A percentile compares a stretch with the other conserved stretches of the same genome.
These are phyloP conservation scores for Daldinia decipiens DNA, from an alignment of 495 filamentous ascomycete species.

Conservation along the genomic window DNA sequence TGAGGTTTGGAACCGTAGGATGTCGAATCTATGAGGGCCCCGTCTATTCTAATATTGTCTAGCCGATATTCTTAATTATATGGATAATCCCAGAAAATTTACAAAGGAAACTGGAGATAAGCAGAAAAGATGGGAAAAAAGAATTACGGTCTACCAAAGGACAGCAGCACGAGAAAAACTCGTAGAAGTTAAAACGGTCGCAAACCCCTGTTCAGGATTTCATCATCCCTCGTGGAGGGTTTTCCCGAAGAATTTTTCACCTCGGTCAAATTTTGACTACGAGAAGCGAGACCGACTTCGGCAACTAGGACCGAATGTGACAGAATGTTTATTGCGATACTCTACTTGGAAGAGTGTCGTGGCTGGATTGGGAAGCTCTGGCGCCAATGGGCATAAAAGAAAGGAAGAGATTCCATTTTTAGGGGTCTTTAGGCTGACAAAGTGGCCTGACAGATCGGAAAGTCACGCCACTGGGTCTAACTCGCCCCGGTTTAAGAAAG, in stretches of 20 bases:
- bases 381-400: constrained; percentile 41
- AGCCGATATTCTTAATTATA: constrained; percentile 10
- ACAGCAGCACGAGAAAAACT: constrained; percentile 21
- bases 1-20: constrained; percentile 32
- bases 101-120: constrained; percentile 24
- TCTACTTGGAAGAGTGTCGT: constrained; percentile 29
- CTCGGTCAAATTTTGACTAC: constrained; percentile 42
- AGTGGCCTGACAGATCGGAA: constrained; percentile 42
- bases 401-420: constrained; percentile 39
- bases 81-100: constrained; percentile 1
- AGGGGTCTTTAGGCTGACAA: constrained; percentile 46
- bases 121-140: constrained; percentile 29
- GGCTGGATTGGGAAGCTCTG: constrained; percentile 43
- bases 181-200: constrained; percentile 36
- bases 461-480: constrained; percentile 42
- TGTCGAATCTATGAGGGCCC: constrained; percentile 19
- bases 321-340: constrained; percentile 39
- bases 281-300: constrained; percentile 38
- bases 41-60: constrained; percentile 21
- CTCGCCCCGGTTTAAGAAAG: constrained; percentile 42
- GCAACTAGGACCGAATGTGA: constrained; percentile 40
- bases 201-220: constrained; percentile 38
- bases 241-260: constrained; percentile 42
- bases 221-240: constrained; percentile 42
- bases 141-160: constrained; percentile 23